Percentiles rank a stretch among this genome's conserved stretches.
Conservation (phyloP, 2,329 filamentous ascomycete species). For the Coniochaeta sp. region DNA sequence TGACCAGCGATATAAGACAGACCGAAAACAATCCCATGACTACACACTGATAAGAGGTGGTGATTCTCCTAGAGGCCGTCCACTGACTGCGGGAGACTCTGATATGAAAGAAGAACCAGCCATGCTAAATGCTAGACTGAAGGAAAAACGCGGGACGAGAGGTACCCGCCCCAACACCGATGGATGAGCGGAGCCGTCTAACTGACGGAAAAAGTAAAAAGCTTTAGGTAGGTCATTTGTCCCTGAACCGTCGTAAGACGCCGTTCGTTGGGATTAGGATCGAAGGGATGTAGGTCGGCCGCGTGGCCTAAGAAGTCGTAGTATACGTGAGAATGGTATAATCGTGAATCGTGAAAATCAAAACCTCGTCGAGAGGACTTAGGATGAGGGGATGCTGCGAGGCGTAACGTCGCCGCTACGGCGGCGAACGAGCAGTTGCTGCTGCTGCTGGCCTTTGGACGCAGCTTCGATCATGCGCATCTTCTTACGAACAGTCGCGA, state of each 20-base stretch:
- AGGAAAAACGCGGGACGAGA: background rate
- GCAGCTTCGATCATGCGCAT: constrained; percentile 54
- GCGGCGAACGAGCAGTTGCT: constrained; percentile 34
- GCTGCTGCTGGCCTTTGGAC: constrained; percentile 38
- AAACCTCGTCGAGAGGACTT: constrained; percentile 28
- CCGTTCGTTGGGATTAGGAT: background rate
- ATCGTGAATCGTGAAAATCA: constrained; percentile 4
- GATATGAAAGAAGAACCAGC: background rate
- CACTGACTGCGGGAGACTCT: background rate
- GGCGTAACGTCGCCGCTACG: constrained; percentile 51
- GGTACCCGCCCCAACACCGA: background rate
- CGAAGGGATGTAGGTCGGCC: background rate
- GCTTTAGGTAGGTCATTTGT: background rate
- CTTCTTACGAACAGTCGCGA: constrained; percentile 52
- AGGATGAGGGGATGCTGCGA: constrained; percentile 44
- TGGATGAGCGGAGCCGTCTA: background rate
- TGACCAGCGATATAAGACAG: background rate
- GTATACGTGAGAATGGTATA: background rate
- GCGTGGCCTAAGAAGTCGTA: background rate
- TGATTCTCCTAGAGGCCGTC: no score
- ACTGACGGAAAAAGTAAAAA: background rate
- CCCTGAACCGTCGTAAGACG: background rate
- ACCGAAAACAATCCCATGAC: background rate
- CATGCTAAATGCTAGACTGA: background rate
- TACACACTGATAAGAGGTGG: no score